Evolutionary conservation across 805 yeast genomes (phyloP).

Genomic region (Priceomyces fermenticarens): DNA sequence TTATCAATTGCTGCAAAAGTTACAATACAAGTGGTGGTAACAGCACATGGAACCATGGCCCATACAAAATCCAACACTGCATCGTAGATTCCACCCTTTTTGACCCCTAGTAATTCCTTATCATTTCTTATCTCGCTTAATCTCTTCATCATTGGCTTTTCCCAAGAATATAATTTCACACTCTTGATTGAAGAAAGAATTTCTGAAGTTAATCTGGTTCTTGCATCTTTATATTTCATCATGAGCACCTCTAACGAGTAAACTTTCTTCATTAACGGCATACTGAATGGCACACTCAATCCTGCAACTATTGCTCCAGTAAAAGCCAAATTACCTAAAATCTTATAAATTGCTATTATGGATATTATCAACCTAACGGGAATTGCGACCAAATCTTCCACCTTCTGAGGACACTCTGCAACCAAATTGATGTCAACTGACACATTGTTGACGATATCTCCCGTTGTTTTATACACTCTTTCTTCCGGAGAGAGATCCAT

Average conservation of each 20-base stretch:
- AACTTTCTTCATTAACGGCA: conserved; percentile 23
- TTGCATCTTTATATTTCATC: conserved; percentile 34
- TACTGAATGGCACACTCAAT: conserved; percentile 30
- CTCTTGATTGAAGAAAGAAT: conserved; percentile 36
- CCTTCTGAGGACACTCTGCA: conserved; percentile 11
- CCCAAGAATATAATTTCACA: conserved; percentile 43
- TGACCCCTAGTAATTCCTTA: conserved; percentile 28
- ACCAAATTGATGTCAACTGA: conserved; percentile 25
- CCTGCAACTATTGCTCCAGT: conserved; percentile 33
- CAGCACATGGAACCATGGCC: conserved; percentile 35
- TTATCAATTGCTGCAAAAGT: conserved; percentile 22
- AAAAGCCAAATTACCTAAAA: conserved; percentile 34
- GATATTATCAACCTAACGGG: conserved; percentile 24
- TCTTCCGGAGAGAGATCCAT: conserved; percentile 28
- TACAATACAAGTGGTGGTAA: conserved; percentile 31
- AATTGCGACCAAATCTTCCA: conserved; percentile 18
- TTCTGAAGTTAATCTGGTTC: conserved; percentile 37
- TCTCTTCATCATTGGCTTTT: conserved; percentile 34
- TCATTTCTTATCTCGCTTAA: conserved; percentile 32
- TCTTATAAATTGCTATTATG: conserved; percentile 29
- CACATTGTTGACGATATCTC: conserved; percentile 32
- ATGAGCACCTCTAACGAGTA: conserved; percentile 20
- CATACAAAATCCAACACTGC: conserved; percentile 32
- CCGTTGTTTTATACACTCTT: conserved; percentile 27
- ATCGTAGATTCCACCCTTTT: conserved; percentile 29